Evolutionary conservation across 345 rosid genomes (phyloP), one percentile per base, ranked within the genome.

Genomic region (Pugionium cornutum): DNA sequence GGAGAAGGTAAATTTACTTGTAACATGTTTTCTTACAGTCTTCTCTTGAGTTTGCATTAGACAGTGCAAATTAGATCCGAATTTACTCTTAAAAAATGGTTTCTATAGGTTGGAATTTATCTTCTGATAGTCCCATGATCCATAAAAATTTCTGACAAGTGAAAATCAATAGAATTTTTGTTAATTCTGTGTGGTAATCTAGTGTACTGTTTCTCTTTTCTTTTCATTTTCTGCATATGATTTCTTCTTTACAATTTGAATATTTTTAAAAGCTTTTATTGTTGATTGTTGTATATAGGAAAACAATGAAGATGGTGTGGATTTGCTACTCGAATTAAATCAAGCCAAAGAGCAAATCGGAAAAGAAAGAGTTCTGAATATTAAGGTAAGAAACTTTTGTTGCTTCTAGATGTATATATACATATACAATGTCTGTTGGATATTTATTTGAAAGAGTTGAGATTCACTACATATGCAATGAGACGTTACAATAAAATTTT

Each of bases 311-410:
- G 84, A 82, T 48, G 73, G 65, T 63, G 83, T 78, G 61, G 79
- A 75, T 77, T 78, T 89, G 76, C 53, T 70, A n/a, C 37, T 58
- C 53, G 83, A 84, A 72, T 65, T 89, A 61, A 80, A 79, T 74
- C 84, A 79, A 68, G 80, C 88, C 60, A 81, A 74, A 67, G 76
- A 34, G 78, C 84, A 88, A 83, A 83, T 86, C 73, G 89, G 85
- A 61, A 78, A 69, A 2, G 91, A 89, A 68, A 82, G 98, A 71
- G 50, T 30, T 67, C 61, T 4, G 55, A 76, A 79, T 2, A 51
- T 89, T 18, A 71, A 70, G 56, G 98, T 67, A 26, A 26, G 68
- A 34, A 7, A 35, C 4, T 66, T 42, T 57, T 64, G 10, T 55
- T 56, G 53, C 46, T 45, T 35, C 51, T 53, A 53, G n/a, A 28